phyloP scores from a whole-genome alignment of 441 rosid species.

The Mallotus repandus region DNA sequence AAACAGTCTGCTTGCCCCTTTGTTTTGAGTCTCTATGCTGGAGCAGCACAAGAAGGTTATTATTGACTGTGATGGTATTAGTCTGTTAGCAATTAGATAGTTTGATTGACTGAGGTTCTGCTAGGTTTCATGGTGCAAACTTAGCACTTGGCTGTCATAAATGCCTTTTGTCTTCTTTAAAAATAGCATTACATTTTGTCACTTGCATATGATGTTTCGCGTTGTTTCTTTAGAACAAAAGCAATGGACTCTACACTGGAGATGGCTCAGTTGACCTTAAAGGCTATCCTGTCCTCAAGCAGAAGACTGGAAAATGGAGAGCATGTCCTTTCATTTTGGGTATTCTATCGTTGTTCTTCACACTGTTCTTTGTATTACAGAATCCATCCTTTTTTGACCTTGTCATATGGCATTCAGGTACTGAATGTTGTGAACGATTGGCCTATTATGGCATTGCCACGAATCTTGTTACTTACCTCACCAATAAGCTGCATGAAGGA shows the following conservation, averaged over 20 bases:
- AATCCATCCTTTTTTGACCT: constrained; percentile 5
- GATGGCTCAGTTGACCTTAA: constrained; percentile 63
- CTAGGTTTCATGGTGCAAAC: no score
- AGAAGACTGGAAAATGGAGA: constrained; percentile 64
- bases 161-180: neutral
- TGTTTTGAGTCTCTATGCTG: no score
- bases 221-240: constrained; percentile 31
- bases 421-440: constrained; percentile 87
- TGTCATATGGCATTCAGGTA: constrained; percentile 37
- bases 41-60: no score
- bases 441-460: constrained; percentile 87
- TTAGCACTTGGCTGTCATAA: no score
- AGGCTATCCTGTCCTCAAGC: constrained; percentile 55
- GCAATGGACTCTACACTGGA: constrained; percentile 44
- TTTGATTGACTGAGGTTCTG: no score
- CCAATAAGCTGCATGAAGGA: constrained; percentile 68
- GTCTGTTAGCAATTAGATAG: no score
- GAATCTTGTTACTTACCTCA: constrained; percentile 81
- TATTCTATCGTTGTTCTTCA: constrained; percentile 19
- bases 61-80: no score
- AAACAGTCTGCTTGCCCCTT: no score
- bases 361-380: neutral
- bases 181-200: neutral
- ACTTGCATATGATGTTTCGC: neutral
- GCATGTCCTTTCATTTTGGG: constrained; percentile 71